A percentile compares a stretch with the other conserved stretches of the same genome.
phyloP scores from a whole-genome alignment of 257 asterid genomes.

The Paraleonurus japonicus region DNA sequence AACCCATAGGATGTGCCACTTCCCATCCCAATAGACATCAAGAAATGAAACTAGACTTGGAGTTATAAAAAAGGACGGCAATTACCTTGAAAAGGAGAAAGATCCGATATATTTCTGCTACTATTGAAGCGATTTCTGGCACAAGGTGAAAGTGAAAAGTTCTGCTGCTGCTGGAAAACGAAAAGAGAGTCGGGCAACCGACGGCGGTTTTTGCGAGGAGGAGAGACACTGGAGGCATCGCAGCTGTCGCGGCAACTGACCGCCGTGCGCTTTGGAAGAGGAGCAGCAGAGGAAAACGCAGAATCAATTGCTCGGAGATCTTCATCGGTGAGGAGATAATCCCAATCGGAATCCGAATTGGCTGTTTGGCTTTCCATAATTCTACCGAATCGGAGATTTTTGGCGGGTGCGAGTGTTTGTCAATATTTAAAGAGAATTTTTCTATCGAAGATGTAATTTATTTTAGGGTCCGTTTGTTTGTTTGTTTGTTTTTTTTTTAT shows the following conservation, averaged over 20 bases:
- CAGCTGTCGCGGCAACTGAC: constrained; percentile 12
- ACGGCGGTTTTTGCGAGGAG: constrained; percentile 48
- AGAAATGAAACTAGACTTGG: neutral
- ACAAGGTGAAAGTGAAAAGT: constrained; percentile 37
- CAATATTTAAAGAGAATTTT: neutral
- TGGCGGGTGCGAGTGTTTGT: constrained; percentile 16
- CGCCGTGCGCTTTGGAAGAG: constrained; percentile 34
- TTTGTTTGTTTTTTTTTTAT: no score
- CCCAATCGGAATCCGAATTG: constrained; percentile 49
- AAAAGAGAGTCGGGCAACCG: constrained; percentile 78
- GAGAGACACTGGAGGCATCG: constrained; percentile 25
- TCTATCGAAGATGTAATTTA: no score
- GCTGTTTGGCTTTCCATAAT: constrained; percentile 31
- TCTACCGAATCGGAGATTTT: constrained; percentile 5
- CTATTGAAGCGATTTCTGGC: constrained; percentile 28
- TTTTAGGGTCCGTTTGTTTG: no score
- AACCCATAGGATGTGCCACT: neutral
- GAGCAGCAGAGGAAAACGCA: constrained; percentile 31
- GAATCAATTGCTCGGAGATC: constrained; percentile 72
- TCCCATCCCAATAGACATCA: neutral
- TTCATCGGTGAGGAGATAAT: constrained; percentile 64
- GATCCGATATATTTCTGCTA: constrained; percentile 7
- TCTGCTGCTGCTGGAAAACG: constrained; percentile 29
- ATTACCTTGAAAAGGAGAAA: constrained; percentile 38
- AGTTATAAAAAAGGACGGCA: neutral